Evolutionary conservation across 371 early-diverging fungal species (phyloP), one percentile per base, ranked within the genome.

Genomic region (Lichtheimia ramosa): DNA sequence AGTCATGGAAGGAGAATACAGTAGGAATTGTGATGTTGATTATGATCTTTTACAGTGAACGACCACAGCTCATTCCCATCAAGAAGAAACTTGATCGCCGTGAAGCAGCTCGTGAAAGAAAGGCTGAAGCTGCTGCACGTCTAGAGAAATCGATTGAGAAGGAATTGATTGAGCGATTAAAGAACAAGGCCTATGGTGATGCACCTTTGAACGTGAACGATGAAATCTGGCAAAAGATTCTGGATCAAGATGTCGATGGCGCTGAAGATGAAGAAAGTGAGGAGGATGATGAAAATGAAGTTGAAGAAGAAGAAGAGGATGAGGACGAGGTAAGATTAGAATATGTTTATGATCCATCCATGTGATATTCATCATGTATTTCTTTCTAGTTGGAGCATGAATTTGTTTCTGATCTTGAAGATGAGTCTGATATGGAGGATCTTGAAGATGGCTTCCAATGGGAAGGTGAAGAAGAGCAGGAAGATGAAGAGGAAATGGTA

Each of bases 101-200:
- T 67, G 99, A 99, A 73, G 82, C 87, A 43, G 82, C 87, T 20
- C 81, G 98, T 59, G 99, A 99, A 74, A 79, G 85, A 53, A 94
- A 96, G 72, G 98, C 98, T 5, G 92, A 96, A 66, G 89, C 89
- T 2, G 97, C 96, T 3, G 96, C 99, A 20, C 85, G 95, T 61
- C 83, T 99, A 64, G 99, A 99, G 59, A 89, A 92, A 77, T 82
- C 92, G 10, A 96, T 99, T 66, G 98, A 99, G 69, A 96, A 97
- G 82, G 99, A 99, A 81, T 79, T 99, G 61, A 78, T 99, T 66
- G 91, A 94, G 59, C 85, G 99, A 63, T 82, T 99, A 61, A 93
- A 95, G 84, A 88, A 79, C 73, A 99, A 98, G 68, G 92, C 91
- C 5, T 92, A 92, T 72, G 93, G 91, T 58, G 97, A 97, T 69